These are phyloP conservation scores for Leccinum barrowsii DNA, from an alignment of 768 basidiomycete genomes.

Conservation along the genomic window DNA sequence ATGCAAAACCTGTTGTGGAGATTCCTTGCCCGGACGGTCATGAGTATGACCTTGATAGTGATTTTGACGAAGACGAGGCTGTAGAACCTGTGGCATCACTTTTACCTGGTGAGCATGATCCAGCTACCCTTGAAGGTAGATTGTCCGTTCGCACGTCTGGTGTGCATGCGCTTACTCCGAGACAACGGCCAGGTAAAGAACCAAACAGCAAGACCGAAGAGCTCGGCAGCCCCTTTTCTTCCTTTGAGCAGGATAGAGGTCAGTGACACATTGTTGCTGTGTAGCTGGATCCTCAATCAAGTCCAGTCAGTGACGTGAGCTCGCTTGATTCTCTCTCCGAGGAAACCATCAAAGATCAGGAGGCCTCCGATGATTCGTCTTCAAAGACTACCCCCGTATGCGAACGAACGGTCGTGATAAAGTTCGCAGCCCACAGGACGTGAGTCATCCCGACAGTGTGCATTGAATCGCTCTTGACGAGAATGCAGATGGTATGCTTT, in stretches of 20 bases:
- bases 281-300: conserved; percentile 5
- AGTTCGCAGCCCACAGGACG: conserved; percentile 19
- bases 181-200: conserved; percentile 3
- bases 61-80: conserved; percentile 19
- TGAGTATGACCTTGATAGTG: conserved; percentile 25
- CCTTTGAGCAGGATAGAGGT: conserved; percentile 11
- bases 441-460: neutral
- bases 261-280: neutral
- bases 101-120: neutral
- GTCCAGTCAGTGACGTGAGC: conserved; percentile 2
- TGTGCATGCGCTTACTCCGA: neutral
- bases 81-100: neutral
- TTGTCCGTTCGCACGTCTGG: neutral
- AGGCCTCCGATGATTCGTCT: neutral
- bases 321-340: neutral
- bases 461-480: neutral
- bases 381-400: neutral
- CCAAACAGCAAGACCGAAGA: neutral
- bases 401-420: conserved; percentile 2
- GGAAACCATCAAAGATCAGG: conserved; percentile 3
- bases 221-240: conserved; percentile 3
- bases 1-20: neutral
- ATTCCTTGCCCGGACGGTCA: conserved; percentile 7
- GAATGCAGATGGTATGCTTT: conserved; percentile 21
- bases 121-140: conserved; percentile 2